Conservation (phyloP, 306 rosid species). For the Hippophae rhamnoides region DNA sequence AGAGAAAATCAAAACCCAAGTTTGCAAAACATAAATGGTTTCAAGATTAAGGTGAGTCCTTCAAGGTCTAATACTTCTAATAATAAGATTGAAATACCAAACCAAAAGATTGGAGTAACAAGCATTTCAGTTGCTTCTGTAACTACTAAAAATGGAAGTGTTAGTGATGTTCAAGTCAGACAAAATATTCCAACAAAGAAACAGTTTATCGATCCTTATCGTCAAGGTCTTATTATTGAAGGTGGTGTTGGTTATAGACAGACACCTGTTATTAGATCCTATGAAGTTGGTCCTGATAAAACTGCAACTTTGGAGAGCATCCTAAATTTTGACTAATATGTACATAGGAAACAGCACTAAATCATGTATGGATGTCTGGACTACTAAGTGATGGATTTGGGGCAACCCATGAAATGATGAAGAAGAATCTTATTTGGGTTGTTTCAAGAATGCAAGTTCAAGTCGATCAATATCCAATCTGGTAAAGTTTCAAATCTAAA, state of each 20-base stretch:
- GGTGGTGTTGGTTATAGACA: not conserved
- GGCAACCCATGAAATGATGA: conserved; percentile 1
- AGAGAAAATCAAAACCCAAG: too few species aligned
- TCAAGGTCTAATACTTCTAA: too few species aligned
- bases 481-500: not conserved
- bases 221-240: not conserved
- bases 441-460: not conserved
- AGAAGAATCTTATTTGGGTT: not conserved
- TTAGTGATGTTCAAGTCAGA: too few species aligned
- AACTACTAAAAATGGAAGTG: too few species aligned
- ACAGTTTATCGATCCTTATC: not conserved
- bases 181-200: not conserved
- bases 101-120: too few species aligned
- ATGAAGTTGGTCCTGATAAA: not conserved
- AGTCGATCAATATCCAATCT: not conserved
- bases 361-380: not conserved
- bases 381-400: not conserved
- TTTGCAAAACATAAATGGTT: too few species aligned
- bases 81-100: too few species aligned
- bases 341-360: not conserved
- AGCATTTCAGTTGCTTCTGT: too few species aligned
- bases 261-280: not conserved
- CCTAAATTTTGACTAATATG: not conserved
- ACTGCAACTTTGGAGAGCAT: not conserved
- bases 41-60: too few species aligned